Evolutionary conservation across 2,329 filamentous ascomycete species (phyloP), one percentile per base, ranked within the genome.

Genomic region (Monosporascus sp.): DNA sequence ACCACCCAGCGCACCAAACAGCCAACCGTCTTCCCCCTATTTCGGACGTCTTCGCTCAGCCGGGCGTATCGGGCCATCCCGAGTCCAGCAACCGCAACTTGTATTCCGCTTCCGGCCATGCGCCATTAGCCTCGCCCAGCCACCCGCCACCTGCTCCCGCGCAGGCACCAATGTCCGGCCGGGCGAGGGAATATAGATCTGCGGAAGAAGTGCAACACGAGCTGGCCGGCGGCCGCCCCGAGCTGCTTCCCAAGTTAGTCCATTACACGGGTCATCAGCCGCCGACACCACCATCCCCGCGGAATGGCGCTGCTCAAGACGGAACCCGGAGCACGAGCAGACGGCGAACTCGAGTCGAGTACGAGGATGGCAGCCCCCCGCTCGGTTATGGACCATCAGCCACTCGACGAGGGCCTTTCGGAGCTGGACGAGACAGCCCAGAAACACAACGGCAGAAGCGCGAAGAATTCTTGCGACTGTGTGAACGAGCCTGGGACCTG

Each of bases 191-290:
- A 67, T 97, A 96, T 72, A 89, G 91, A 64, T 97, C 93, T 3
- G 94, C 94, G 14, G 94, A 99, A 70, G 94, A 99, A 68, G 94
- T 90, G 3, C 92, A 97, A 55, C 89, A 90, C 54, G 90, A 94
- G 59, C 74, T 99, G 57, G 87, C 92, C 5, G 92, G 90, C 49
- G 94, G 94, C n/a, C 85, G 94, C 53, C 88, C 96, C 53, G 94
- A 99, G 54, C 78, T 97, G 15, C 78, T 97, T 49, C 94, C 94
- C 22, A 94, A 93, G 71, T 84, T 97, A 53, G 90, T 99, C 15
- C 94, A 97, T 72, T 99, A 99, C 69, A 90, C 89, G 39, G 90
- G 91, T 47, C 90, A 95, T 67, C 93, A 96, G 69, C 92, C 93
- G 41, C 92, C 92, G 3, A 96, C 92, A 2, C 92, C 93, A 37